Base-by-base conservation (phyloP, 1,139 yeast species). In the Geotrichum candidum region DNA sequence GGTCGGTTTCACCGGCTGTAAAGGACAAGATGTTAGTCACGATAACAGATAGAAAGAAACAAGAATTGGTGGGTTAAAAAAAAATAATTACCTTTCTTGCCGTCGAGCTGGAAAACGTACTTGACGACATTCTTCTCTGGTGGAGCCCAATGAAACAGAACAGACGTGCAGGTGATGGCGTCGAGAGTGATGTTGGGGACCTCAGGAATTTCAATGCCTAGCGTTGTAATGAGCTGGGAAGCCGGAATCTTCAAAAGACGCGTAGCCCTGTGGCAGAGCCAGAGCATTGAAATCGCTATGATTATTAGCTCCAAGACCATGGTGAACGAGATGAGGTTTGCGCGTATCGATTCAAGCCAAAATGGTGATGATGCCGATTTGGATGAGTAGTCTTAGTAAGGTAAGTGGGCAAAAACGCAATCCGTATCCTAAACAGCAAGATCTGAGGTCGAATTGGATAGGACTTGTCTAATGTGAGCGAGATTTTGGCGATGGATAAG, bases 81-180 rank as follows among this genome's bases (percentile, higher is more conserved):
- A 46, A 52, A 25, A 25, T 25, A 25, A 68, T 11, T 59, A 70
- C 73, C 75, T 57, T 76, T 78, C 46, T 74, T 71, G 18, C 84
- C 85, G 66, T 83, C 82, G 54, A 83, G 72, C 65, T 79, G 81
- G 18, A 83, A 67, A 45, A 78, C 71, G 65, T 78, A 79, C 64
- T 78, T 79, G 57, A 78, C 73, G 7, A 76, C 76, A 9, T 68
- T 57, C 52, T 72, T 65, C 61, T 72, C 73, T 54, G 80, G 73
- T 51, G 71, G 64, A 55, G 82, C 82, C 90, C 90, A 86, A 67
- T 85, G 88, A 31, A 86, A 65, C 6, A 80, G 77, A 27, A 85
- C 79, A 4, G 81, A 73, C 18, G 77, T 74, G 48, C 77, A 74
- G 0, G 85, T 78, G 53, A 86, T 80, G 63, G 79, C 78, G 66